phyloP scores from a whole-genome alignment of 2,329 filamentous ascomycete genomes.

The Aspergillus bombycis region DNA sequence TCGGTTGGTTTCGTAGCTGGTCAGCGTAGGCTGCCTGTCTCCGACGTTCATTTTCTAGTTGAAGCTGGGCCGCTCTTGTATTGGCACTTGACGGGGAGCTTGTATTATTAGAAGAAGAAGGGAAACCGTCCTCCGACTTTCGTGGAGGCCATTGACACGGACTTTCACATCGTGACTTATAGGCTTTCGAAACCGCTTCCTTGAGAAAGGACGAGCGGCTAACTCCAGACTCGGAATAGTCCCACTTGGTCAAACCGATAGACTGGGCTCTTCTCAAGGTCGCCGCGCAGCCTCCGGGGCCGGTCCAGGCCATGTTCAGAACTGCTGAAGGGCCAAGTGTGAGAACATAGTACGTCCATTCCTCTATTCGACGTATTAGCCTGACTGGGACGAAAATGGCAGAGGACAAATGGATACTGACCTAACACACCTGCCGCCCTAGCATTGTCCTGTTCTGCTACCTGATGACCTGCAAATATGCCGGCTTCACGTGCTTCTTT shows the following conservation, averaged over 20 bases:
- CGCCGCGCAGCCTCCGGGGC: slow-evolving; percentile 41
- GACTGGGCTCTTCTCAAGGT: slow-evolving; percentile 58
- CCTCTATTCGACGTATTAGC: slow-evolving; percentile 46
- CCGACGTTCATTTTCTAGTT: slow-evolving; percentile 28
- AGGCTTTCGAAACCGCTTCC: slow-evolving; percentile 62
- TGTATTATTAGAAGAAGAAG: slow-evolving; percentile 9
- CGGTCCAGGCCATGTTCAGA: slow-evolving; percentile 53
- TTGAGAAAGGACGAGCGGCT: slow-evolving; percentile 62
- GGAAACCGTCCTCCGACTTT: slow-evolving; percentile 17
- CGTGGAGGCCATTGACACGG: slow-evolving; percentile 5
- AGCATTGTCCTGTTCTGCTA: slow-evolving; percentile 43
- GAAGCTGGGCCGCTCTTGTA: slow-evolving; percentile 12
- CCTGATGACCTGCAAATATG: slow-evolving; percentile 59
- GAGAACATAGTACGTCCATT: slow-evolving; percentile 64
- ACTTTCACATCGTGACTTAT: slow-evolving; percentile 49
- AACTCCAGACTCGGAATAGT: slow-evolving; percentile 47
- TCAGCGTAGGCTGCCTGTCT: slow-evolving; percentile 37
- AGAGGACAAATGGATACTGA: slow-evolving; percentile 31
- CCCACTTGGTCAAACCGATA: slow-evolving; percentile 62
- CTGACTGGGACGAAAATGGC: slow-evolving; percentile 5
- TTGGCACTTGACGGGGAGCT: slow-evolving; percentile 13
- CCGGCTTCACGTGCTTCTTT: slow-evolving; percentile 59
- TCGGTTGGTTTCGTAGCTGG: slow-evolving; percentile 35
- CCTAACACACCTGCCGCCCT: slow-evolving; percentile 58
- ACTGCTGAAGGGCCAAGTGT: slow-evolving; percentile 62